phyloP scores from a whole-genome alignment of 106 monocot genomes.

The Phalaenopsis equestris region DNA sequence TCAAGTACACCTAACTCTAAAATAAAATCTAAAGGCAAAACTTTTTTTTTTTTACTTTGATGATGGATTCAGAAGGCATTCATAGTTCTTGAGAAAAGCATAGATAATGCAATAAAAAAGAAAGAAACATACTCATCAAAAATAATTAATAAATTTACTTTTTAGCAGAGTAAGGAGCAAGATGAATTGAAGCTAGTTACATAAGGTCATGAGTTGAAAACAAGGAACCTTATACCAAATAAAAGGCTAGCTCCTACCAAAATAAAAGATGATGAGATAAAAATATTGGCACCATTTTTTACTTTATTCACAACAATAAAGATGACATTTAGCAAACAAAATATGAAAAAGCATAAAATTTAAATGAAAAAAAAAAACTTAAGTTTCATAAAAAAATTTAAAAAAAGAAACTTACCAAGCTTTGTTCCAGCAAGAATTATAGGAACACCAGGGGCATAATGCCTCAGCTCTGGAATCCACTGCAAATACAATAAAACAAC shows the following conservation, averaged over 20 bases:
- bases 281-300: neutral
- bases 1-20: neutral
- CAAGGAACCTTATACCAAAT: neutral
- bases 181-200: neutral
- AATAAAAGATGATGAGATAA: neutral
- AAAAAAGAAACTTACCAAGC: constrained; percentile 24
- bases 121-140: neutral
- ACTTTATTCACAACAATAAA: neutral
- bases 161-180: neutral
- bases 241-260: neutral
- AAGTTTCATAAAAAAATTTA: neutral
- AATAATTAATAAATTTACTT: neutral
- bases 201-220: neutral
- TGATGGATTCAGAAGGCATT: neutral
- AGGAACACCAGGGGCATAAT: constrained; percentile 68
- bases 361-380: neutral
- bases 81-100: neutral
- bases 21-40: neutral
- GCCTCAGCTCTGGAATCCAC: constrained; percentile 73
- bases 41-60: neutral
- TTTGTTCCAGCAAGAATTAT: constrained; percentile 77
- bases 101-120: neutral
- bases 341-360: neutral
- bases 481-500: constrained; percentile 15
- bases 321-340: neutral